Evolutionary conservation across 495 filamentous ascomycete species (phyloP), one percentile per base, ranked within the genome.

Genomic region (Aspergillus leporis): DNA sequence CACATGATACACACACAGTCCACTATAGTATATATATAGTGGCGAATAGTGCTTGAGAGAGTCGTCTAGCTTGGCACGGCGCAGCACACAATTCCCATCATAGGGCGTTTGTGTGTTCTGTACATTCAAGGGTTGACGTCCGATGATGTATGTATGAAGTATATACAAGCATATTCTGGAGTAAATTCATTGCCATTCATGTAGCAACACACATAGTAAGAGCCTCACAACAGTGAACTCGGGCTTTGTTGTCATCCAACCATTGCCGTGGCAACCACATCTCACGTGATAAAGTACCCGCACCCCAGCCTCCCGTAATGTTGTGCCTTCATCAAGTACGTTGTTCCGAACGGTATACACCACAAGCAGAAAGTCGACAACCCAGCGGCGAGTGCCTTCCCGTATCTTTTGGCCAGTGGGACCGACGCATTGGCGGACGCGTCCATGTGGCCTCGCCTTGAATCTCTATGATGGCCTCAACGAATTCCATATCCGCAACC

Each of bases 381-480:
- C 45, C 23, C 31, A 30, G 32, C 43, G 21, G 21, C 43, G 19
- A 22, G 43, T 23, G 19, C 45, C 46, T 30, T 38, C 34, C 43
- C 40, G 36, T 53, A 63, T 62, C 41, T 56, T 46, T 41, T 55
- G 16, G 57, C 46, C 28, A 23, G 43, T 53, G 54, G 32, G 43
- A 61, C 56, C 45, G 64, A 63, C 56, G 58, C 55, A 56, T 52
- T 46, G 48, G 58, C 55, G 41, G 59, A 61, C 55, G 57, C 56
- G 61, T 65, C 57, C 38, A 62, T 61, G 60, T 53, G 45, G 61
- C 41, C 48, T 59, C 55, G 21, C 48, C 55, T 49, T 53, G 55
- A 63, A 49, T 61, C 53, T 51, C 53, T 55, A 70, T 66, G 49
- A 77, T 76, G 72, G 70, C 72, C 52, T 78, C 74, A 22, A 72